phyloP scores from a whole-genome alignment of 1,284 basidiomycete species.

The Boletus mariae region DNA sequence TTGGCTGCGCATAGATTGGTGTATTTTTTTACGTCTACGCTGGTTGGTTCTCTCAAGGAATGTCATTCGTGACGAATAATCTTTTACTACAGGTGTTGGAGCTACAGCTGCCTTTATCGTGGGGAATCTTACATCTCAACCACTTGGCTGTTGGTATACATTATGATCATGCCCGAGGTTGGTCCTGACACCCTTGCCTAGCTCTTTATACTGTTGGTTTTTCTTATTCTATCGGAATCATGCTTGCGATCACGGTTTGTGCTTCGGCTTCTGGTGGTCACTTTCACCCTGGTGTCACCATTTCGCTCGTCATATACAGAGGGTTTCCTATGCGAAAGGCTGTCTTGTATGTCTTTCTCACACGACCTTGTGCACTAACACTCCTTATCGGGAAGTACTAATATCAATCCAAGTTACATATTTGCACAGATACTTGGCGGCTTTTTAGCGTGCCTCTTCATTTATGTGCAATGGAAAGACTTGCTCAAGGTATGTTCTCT shows the following conservation, averaged over 20 bases:
- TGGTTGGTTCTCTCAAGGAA: constrained; percentile 34
- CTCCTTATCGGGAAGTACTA: constrained; percentile 1
- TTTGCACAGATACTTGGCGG: constrained; percentile 59
- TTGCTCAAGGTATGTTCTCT: constrained; percentile 38
- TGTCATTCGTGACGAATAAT: not conserved
- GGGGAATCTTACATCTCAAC: constrained; percentile 43
- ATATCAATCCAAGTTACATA: constrained; percentile 47
- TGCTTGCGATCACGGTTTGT: constrained; percentile 55
- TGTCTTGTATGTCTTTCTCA: constrained; percentile 37
- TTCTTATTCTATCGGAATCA: constrained; percentile 60
- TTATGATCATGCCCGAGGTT: not conserved
- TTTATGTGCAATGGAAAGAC: constrained; percentile 61
- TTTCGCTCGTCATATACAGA: constrained; percentile 50
- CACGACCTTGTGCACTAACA: not conserved
- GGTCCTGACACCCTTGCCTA: constrained; percentile 25
- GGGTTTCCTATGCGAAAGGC: constrained; percentile 56
- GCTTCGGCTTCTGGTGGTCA: constrained; percentile 59
- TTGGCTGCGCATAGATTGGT: constrained; percentile 36
- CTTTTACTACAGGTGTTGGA: constrained; percentile 46
- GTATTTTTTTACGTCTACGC: constrained; percentile 53
- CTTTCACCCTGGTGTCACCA: constrained; percentile 60
- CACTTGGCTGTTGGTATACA: constrained; percentile 48
- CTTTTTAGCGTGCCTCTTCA: constrained; percentile 56
- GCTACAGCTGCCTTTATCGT: constrained; percentile 54
- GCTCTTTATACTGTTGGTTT: constrained; percentile 61